Evolutionary conservation across 768 basidiomycete genomes (phyloP), one percentile per base, ranked within the genome.

Genomic region (Mycena filopes): DNA sequence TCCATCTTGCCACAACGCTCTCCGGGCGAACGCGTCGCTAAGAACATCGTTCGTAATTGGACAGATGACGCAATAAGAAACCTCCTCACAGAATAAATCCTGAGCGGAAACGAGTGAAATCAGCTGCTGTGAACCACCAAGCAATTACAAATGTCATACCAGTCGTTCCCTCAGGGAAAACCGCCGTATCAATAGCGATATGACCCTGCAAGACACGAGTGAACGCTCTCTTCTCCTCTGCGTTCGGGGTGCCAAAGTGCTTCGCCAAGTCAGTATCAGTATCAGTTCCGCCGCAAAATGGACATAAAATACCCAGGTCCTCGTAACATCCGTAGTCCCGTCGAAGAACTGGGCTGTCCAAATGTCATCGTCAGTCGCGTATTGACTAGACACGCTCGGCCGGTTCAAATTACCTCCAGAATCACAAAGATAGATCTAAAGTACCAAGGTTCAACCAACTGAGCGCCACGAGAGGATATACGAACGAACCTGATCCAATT

Each of bases 261-360:
- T 94, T 36, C 9, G 36, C 61, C 29, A 56, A 26, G 36, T n/a
- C 55, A 31, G 54, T 25, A 40, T 25, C 50, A 23, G 25, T 18
- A 12, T 12, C 8, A 25, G 20, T n/a, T 11, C 12, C 31, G 23
- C 28, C 26, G 16, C 13, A 23, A 40, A 33, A 40, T 42, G 20
- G 26, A 38, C 55, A 25, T 36, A 16, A 59, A 36, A 25, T 72
- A 91, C 93, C 89, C 88, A 91, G 65, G 95, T 98, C 45, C 96
- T 83, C 1, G 96, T 97, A 18, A 93, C 92, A 73, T 99, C 97
- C 1, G 98, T 99, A 0, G 97, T 99, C 12, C 97, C 97, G 70
- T 99, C 97, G 36, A 87, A 75, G 78, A 90, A 97, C 78, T 98
- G 96, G 2, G 85, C 91, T 91, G 65, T 20, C 53, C 21, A 40